Evolutionary conservation across 2,329 filamentous ascomycete species (phyloP), one percentile per base, ranked within the genome.

Genomic region (Grosmannia huntii): DNA sequence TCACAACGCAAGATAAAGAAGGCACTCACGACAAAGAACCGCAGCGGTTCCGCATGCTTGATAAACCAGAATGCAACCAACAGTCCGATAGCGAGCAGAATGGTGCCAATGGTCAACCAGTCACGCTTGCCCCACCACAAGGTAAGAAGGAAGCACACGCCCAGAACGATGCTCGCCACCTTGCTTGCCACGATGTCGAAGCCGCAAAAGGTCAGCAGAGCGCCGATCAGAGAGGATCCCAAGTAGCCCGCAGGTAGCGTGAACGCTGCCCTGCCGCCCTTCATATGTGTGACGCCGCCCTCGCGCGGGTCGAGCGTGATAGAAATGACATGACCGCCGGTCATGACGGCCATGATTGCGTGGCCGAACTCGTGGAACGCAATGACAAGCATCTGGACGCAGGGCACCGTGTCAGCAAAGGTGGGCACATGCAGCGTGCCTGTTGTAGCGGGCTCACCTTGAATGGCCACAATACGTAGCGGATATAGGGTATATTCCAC

Each of bases 121-220:
- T 91, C 86, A 65, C 78, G 82, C 62, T 87, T 80, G 2, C 85
- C 87, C 87, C 87, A 91, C 87, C 87, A 91, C 4, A 91, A 71
- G 0, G 85, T 90, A n/a, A 91, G 71, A 62, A 91, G 68, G 66
- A 91, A 91, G 67, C 86, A 89, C 4, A 84, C 83, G 1, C 80
- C 87, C 4, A 91, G 73, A 0, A 84, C 82, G 57, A 91, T 80
- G 65, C 84, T 89, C 21, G 86, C 86, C n/a, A 91, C 70, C 69
- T 91, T 91, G 73, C 82, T 86, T 3, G 87, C 87, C 57, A 89
- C 86, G 62, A 90, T 90, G 70, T 91, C 79, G 71, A 91, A 91
- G 25, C 87, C 87, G 68, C 85, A 88, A 66, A 91, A 90, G 54
- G 85, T 90, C 61, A 91, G 76, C 57, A 91, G 73, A 5, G 86